phyloP scores from a whole-genome alignment of 108 stramenopile genomes.

The Epithemia pelagica region DNA sequence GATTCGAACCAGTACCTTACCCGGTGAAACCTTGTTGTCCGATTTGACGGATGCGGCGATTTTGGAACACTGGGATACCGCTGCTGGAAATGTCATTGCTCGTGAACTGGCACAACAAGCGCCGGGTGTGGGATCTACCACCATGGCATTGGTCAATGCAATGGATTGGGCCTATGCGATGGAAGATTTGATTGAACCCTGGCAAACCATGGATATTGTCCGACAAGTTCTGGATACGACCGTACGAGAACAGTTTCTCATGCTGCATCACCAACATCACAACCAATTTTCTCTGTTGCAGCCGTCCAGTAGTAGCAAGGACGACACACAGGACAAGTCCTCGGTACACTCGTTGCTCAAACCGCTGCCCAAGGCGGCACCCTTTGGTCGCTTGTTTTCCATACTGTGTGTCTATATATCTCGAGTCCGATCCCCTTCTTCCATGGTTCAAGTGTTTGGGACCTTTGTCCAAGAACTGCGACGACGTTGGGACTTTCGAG shows the following conservation, averaged over 20 bases:
- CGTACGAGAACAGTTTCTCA: conserved; percentile 26
- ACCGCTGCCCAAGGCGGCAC: conserved; percentile 51
- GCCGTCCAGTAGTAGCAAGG: conserved; percentile 15
- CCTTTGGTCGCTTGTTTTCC: conserved; percentile 75
- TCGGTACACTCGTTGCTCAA: background rate
- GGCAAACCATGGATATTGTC: conserved; percentile 35
- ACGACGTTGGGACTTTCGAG: conserved; percentile 60
- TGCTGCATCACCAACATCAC: too few relatives aligned
- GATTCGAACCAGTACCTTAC: conserved; percentile 62
- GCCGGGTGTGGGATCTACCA: conserved; percentile 37
- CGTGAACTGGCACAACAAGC: conserved; percentile 31
- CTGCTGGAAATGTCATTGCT: conserved; percentile 27
- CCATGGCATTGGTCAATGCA: conserved; percentile 56
- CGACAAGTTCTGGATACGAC: conserved; percentile 27
- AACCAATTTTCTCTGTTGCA: too few relatives aligned
- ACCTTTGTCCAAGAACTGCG: conserved; percentile 68
- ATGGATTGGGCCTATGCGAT: conserved; percentile 69
- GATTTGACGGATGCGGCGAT: conserved; percentile 56
- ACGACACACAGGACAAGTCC: background rate
- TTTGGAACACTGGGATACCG: conserved; percentile 39
- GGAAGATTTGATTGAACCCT: conserved; percentile 33
- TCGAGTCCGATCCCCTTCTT: conserved; percentile 53
- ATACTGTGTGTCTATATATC: conserved; percentile 80
- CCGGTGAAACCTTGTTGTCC: conserved; percentile 46
- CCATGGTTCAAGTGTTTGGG: conserved; percentile 69